Conservation (phyloP, 2,329 filamentous ascomycete species). For the Colletotrichum nymphaeae region DNA sequence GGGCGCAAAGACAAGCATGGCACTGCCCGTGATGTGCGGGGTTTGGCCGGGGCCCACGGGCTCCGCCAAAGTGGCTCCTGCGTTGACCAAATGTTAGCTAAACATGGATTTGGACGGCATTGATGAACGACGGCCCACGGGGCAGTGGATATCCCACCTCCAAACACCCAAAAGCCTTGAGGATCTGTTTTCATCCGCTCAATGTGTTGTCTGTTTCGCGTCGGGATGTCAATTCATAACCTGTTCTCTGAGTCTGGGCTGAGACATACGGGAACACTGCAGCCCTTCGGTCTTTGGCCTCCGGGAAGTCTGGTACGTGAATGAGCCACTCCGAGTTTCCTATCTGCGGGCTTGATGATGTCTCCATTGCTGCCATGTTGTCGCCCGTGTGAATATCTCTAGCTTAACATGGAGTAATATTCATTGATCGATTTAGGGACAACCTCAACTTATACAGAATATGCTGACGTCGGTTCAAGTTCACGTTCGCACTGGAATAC, state of each 20-base stretch:
- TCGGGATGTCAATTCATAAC: background rate
- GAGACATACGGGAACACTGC: slow-evolving; percentile 4
- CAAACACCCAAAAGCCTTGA: slow-evolving; percentile 5
- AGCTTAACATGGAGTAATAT: too few species aligned
- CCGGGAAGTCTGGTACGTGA: background rate
- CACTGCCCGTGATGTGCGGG: slow-evolving; percentile 8
- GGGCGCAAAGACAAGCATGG: slow-evolving; percentile 3
- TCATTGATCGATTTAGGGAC: too few species aligned
- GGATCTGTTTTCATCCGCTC: slow-evolving; percentile 12
- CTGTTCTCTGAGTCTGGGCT: background rate
- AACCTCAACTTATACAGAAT: too few species aligned
- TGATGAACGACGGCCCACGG: too few species aligned
- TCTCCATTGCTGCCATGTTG: too few species aligned
- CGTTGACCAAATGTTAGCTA: slow-evolving; percentile 1
- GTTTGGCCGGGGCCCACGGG: slow-evolving; percentile 4
- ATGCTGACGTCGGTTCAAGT: too few species aligned
- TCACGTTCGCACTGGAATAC: too few species aligned
- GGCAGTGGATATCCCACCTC: background rate
- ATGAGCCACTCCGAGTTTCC: slow-evolving; percentile 1
- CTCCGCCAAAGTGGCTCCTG: slow-evolving; percentile 11
- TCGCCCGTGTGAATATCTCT: too few species aligned
- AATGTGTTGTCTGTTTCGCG: slow-evolving; percentile 2
- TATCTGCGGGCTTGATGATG: too few species aligned
- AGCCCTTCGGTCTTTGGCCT: background rate
- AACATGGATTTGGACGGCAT: too few species aligned